phyloP scores from a whole-genome alignment of 176 grass and related monocot species.

The Oryza officinalis region DNA sequence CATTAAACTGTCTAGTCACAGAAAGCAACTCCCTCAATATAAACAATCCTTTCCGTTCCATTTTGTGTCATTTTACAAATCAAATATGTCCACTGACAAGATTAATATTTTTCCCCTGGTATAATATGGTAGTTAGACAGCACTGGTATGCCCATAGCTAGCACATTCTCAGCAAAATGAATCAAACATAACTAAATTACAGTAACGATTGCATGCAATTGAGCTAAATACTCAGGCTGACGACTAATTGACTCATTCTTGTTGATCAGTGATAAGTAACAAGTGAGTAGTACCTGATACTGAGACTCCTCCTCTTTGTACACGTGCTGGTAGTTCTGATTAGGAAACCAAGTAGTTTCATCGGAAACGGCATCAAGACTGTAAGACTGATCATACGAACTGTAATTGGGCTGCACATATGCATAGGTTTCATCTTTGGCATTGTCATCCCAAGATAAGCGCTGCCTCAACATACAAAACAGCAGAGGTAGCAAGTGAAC shows the following conservation, averaged over 20 bases:
- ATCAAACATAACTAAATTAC: not conserved
- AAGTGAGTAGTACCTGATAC: conserved; percentile 47
- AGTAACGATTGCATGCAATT: not conserved
- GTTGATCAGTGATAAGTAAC: not conserved
- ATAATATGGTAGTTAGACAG: not conserved
- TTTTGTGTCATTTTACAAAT: not conserved
- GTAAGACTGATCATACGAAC: conserved; percentile 37
- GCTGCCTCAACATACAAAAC: conserved; percentile 25
- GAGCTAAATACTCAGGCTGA: not conserved
- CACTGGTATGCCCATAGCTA: not conserved
- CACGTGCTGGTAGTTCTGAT: conserved; percentile 47
- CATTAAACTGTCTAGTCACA: not conserved
- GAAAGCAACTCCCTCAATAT: not conserved
- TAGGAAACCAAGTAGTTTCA: conserved; percentile 42
- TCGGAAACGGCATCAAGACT: conserved; percentile 15
- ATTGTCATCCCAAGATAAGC: conserved; percentile 25
- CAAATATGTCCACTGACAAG: conserved; percentile 7
- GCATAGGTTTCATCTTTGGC: conserved; percentile 20
- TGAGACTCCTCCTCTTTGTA: conserved; percentile 44
- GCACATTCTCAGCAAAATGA: not conserved
- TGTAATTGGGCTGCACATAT: conserved; percentile 22
- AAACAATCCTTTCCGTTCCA: not conserved
- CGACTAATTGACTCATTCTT: not conserved
- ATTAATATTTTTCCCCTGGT: not conserved
- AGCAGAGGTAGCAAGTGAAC: not conserved